These are phyloP conservation scores for Bacterosira constricta DNA, from an alignment of 108 stramenopile genomes.

Conservation along the genomic window DNA sequence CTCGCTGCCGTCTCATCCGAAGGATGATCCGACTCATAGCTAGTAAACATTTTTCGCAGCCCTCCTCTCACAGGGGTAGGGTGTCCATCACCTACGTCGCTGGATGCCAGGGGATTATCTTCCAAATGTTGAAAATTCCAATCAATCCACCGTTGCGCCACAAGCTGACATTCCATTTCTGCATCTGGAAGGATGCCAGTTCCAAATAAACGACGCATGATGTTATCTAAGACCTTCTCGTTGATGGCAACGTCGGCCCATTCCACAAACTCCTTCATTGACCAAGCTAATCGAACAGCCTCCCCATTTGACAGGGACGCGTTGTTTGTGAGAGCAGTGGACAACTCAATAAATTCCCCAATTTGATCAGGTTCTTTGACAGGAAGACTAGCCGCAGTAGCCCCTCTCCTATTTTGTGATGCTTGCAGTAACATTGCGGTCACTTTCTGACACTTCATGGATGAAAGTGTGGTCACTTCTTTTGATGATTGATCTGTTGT, in stretches of 20 bases:
- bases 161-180: conserved; percentile 62
- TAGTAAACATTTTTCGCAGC: conserved; percentile 27
- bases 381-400: background rate
- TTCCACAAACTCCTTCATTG: conserved; percentile 49
- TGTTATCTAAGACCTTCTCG: conserved; percentile 58
- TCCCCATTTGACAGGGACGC: background rate
- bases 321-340: background rate
- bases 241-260: conserved; percentile 64
- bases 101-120: background rate
- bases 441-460: conserved; percentile 19
- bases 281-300: conserved; percentile 25
- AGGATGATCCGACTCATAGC: conserved; percentile 4
- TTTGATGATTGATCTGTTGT: background rate
- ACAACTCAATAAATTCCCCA: conserved; percentile 5
- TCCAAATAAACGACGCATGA: conserved; percentile 69
- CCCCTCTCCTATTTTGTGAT: background rate
- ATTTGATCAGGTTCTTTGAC: conserved; percentile 4
- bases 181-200: conserved; percentile 66
- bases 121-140: conserved; percentile 57
- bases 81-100: background rate
- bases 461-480: background rate
- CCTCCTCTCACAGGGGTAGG: conserved; percentile 13
- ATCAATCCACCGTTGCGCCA: conserved; percentile 65
- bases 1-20: no score
- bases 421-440: conserved; percentile 8